These are phyloP conservation scores for Colletotrichum incanum DNA, from an alignment of 2,329 filamentous ascomycete genomes.

Conservation along the genomic window DNA sequence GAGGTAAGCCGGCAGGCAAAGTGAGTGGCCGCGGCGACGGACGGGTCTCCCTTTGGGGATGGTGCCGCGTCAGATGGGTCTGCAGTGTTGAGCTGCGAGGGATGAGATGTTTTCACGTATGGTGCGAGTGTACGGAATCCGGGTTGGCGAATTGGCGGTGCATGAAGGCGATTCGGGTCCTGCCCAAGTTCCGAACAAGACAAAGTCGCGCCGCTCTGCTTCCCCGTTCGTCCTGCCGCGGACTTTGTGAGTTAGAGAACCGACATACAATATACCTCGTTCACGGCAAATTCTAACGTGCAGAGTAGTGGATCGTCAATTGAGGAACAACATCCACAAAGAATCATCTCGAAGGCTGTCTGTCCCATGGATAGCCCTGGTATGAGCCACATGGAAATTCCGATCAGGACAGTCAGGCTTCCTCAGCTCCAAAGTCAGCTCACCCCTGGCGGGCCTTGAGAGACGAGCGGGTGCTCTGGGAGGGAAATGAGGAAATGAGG, in stretches of 20 bases:
- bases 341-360: conserved; percentile 36
- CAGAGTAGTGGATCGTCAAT: neutral
- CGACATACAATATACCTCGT: neutral
- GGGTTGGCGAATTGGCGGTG: conserved; percentile 6
- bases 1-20: conserved; percentile 25
- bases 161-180: conserved; percentile 7
- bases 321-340: conserved; percentile 5
- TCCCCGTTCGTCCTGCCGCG: neutral
- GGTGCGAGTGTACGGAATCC: neutral
- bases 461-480: neutral
- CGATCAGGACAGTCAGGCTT: conserved; percentile 11
- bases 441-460: conserved; percentile 3
- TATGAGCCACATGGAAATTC: conserved; percentile 38
- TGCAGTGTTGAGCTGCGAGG: conserved; percentile 9
- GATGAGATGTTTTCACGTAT: conserved; percentile 26
- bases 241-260: too few species aligned
- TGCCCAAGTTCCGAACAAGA: neutral
- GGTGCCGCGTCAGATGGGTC: conserved; percentile 28
- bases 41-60: conserved; percentile 11
- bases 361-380: conserved; percentile 22
- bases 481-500: conserved; percentile 18
- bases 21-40: conserved; percentile 10
- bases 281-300: neutral
- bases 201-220: neutral
- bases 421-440: conserved; percentile 11